Evolutionary conservation across 2,329 filamentous ascomycete species (phyloP), one percentile per base, ranked within the genome.

Genomic region (Ceratocystis colombiana): DNA sequence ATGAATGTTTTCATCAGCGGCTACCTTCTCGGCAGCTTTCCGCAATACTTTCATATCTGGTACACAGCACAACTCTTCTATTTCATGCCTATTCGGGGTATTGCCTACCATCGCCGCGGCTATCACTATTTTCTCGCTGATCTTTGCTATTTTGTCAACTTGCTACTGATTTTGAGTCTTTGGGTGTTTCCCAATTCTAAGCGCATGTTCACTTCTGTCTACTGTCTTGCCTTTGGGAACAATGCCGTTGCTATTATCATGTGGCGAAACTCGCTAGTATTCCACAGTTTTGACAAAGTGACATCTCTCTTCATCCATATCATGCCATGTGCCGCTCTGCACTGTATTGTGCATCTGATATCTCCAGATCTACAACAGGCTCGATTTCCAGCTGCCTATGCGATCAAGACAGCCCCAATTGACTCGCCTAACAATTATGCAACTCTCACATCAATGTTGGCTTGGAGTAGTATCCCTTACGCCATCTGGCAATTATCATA

Each of bases 241-340:
- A 99, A 99, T 73, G 94, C 94, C 22, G 86, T 96, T 61, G 94
- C 94, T 12, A 97, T 99, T 74, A 91, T 94, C 73, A 94, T 99
- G 92, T 99, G 94, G 94, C 86, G 94, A 70, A 99, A 99, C 75
- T 96, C 92, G 41, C 84, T 99, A 73, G 94, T 99, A 61, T 99
- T 99, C 75, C 94, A 99, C 79, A 96, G 90, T 73, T 86, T 99
- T 76, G 94, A 99, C 80, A 99, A 99, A 77, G 91, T 97, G 68
- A 95, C 92, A 12, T 94, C 90, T 74, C 82, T 99, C n/a, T 99
- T 99, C 78, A 96, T 99, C 71, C 94, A 99, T 76, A 96, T 99
- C 72, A 99, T 99, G 93, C 94, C 94, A 0, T 96, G 92, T 70
- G 93, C 89, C 5, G 90, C 92, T 1, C 82, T 99, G 12, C 94